Base-by-base conservation (phyloP, 2,329 filamentous ascomycete species). In the Zymoseptoria ardabiliae region DNA sequence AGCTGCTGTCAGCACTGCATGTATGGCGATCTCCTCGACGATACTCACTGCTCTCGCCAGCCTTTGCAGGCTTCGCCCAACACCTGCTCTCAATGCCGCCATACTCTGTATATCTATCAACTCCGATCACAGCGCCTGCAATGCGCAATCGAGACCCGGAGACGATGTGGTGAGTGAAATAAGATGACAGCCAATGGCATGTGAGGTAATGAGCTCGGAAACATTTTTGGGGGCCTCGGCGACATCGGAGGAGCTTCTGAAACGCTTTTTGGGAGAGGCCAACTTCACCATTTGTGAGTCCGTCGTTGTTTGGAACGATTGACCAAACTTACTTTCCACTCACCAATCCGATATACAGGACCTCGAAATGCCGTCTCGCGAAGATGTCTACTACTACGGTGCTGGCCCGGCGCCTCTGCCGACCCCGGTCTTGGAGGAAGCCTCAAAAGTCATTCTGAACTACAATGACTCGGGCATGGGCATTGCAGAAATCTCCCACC, bases 321-420 rank as follows among this genome's bases (percentile, higher is more conserved):
- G 25, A 28, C 7, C 25, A 28, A 28, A 28, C 25, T 28, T 28
- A 28, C 25, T 9, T 28, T 28, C 8, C 7, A 28, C 25, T 28
- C 25, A 28, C 6, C 25, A 28, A 28, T 2, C 8, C 25, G 25
- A 28, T 28, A 28, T 45, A 25, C 54, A 45, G 23, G n/a, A n/a
- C 5, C 13, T 17, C 57, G 66, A 35, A 19, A 90, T 93, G 89
- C 86, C 88, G 69, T 78, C 83, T 64, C 82, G 90, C 75, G 80
- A 85, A 68, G 87, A 93, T 64, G 84, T 94, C 72, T 83, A 86
- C 65, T 94, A 95, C 77, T 96, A 96, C 68, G 91, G 92, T 62
- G 92, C 93, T 56, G 93, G 93, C 63, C 93, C 93, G 54, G 91
- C 93, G n/a, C 80, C 85, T 30, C 82, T 97, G 19, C 92, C 92